Conservation (phyloP, 73 alveolate species). For the Paramecium octaurelia region DNA sequence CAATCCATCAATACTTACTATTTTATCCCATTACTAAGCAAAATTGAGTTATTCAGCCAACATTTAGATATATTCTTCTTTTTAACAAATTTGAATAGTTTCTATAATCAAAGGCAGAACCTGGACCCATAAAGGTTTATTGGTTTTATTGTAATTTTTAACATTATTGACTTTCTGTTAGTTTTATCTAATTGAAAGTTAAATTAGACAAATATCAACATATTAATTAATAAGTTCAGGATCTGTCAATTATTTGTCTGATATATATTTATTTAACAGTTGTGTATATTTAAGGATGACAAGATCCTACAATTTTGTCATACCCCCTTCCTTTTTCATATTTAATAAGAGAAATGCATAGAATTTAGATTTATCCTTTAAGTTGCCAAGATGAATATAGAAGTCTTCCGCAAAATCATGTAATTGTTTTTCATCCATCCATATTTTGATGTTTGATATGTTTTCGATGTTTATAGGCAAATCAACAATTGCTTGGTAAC, state of each 20-base stretch:
- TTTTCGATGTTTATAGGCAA: neutral
- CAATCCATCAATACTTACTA: neutral
- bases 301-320: neutral
- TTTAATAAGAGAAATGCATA: neutral
- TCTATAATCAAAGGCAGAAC: neutral
- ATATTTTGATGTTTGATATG: neutral
- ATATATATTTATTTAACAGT: neutral
- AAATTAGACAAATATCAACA: neutral
- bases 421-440: conserved; percentile 52
- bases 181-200: neutral
- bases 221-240: neutral
- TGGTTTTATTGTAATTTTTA: conserved; percentile 1
- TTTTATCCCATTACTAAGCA: conserved; percentile 1
- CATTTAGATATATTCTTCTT: neutral
- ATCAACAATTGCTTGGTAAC: conserved; percentile 13
- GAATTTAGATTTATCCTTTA: neutral
- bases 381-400: neutral
- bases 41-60: neutral
- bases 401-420: conserved; percentile 37
- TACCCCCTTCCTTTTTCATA: conserved; percentile 3
- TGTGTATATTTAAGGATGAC: neutral
- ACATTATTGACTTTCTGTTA: neutral
- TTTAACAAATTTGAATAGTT: neutral
- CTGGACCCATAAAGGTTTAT: neutral
- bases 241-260: neutral